Evolutionary conservation across 768 basidiomycete species (phyloP).

Genomic region (Suillus variegatus): DNA sequence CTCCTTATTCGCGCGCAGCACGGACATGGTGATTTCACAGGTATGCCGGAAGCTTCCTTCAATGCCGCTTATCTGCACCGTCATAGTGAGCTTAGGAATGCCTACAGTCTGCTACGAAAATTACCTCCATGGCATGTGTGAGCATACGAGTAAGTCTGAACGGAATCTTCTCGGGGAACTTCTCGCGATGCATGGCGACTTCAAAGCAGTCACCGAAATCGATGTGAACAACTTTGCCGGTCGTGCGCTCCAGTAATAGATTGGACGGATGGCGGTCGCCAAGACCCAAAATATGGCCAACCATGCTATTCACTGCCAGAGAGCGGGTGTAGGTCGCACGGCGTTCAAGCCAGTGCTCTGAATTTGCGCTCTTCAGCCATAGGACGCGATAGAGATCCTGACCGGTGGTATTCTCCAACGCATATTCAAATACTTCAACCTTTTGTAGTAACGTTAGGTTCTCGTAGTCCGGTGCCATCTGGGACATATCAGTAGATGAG

Average conservation of each 20-base stretch:
- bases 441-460: constrained; percentile 92
- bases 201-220: constrained; percentile 99
- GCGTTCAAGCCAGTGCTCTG: constrained; percentile 97
- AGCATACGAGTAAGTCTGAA: constrained; percentile 99
- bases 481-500: constrained; percentile 11
- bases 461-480: constrained; percentile 99
- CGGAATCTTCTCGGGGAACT: constrained; percentile 98
- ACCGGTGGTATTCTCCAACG: constrained; percentile 96
- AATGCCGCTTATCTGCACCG: constrained; percentile 88
- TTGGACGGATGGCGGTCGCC: constrained; percentile 99
- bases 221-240: constrained; percentile 95
- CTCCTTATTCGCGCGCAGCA: constrained; percentile 95
- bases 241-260: constrained; percentile 85
- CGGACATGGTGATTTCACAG: constrained; percentile 97
- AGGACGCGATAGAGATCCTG: constrained; percentile 96
- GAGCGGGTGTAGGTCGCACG: constrained; percentile 95
- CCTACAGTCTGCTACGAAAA: not conserved
- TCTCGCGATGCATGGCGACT: constrained; percentile 96
- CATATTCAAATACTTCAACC: constrained; percentile 99
- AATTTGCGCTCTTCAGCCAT: constrained; percentile 94
- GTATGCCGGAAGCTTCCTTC: constrained; percentile 96
- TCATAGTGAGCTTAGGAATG: constrained; percentile 9
- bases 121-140: constrained; percentile 97
- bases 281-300: constrained; percentile 94
- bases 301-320: constrained; percentile 97